Base-by-base conservation (phyloP, 148 eudicot genomes). In the Arctostaphylos glauca region DNA sequence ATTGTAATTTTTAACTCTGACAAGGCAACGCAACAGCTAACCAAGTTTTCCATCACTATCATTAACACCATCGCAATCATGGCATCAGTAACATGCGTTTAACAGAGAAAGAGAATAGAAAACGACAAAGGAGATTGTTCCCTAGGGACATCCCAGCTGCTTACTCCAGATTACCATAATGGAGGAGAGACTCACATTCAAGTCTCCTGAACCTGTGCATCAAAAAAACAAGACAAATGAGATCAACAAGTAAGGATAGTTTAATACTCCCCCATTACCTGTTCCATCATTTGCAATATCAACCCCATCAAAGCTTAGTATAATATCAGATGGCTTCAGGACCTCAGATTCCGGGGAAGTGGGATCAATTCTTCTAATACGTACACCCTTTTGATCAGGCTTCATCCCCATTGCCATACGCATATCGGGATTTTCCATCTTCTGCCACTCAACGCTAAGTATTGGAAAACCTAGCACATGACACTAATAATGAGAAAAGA, bases 371-470 rank as follows among this genome's bases (percentile, higher is more conserved):
- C 91, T 84, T 82, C 82, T 81, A n/a, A 89, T 80, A 54, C 86
- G 89, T 12, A 89, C 89, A 77, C 91, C 91, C 56, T 89, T 87
- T 81, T 89, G 89, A 66, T 87, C 78, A 9, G 77, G 18, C 12
- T 70, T 80, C 91, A 89, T 89, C 12, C 91, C 89, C 87, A 86
- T 84, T 23, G 89, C 80, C 66, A 83, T 52, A 12, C 91, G 91
- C 44, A 87, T 83, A 76, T 89, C 91, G 10, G 89, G 88, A 76
- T 87, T 89, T 77, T 87, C 89, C 91, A 87, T 89, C 86, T 85
- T 89, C 76, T 89, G 91, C 89, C 91, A 89, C 85, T 89, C 89
- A 83, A 89, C 78, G n/a, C 88, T 87, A 81, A 87, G 85, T 38
- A 89, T 81, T 21, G 89, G 91, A 80, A 89, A 89, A 47, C 89